Evolutionary conservation across 2,329 filamentous ascomycete species (phyloP).

Genomic region (Metarhizium album): DNA sequence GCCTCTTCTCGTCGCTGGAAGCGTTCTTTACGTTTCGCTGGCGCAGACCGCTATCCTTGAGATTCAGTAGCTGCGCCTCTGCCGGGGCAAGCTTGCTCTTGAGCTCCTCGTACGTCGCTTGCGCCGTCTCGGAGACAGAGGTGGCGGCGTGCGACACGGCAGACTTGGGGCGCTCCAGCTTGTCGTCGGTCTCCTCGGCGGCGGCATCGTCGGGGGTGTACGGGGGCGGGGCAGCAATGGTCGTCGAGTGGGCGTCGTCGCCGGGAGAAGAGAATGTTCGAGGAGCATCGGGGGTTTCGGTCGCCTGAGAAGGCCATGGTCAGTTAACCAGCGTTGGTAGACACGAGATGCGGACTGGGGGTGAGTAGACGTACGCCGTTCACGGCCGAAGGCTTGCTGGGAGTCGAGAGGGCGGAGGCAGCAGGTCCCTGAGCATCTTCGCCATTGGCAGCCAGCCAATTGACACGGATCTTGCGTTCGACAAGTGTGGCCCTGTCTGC

Average conservation of each 20-base stretch:
- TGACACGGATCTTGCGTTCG: slow-evolving; percentile 92
- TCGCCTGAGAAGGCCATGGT: slow-evolving; percentile 16
- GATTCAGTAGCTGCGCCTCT: slow-evolving; percentile 57
- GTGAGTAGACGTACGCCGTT: slow-evolving; percentile 28
- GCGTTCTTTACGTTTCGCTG: slow-evolving; percentile 60
- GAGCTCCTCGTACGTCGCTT: slow-evolving; percentile 45
- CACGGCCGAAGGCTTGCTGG: slow-evolving; percentile 26
- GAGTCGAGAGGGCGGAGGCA: slow-evolving; percentile 23
- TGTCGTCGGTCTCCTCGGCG: slow-evolving; percentile 20
- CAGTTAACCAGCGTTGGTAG: neutral
- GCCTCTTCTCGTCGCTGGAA: slow-evolving; percentile 39
- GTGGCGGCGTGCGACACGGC: slow-evolving; percentile 30
- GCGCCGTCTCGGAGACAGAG: slow-evolving; percentile 33
- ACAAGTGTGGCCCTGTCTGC: slow-evolving; percentile 69
- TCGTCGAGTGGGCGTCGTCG: slow-evolving; percentile 21
- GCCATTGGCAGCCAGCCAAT: slow-evolving; percentile 61
- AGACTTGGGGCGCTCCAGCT: slow-evolving; percentile 17
- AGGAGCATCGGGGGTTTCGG: slow-evolving; percentile 33
- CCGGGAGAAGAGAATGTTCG: slow-evolving; percentile 35
- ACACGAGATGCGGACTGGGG: neutral
- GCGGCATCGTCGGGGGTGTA: slow-evolving; percentile 23
- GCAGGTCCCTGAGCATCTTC: slow-evolving; percentile 15
- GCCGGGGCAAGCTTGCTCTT: slow-evolving; percentile 65
- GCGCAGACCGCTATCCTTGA: slow-evolving; percentile 65
- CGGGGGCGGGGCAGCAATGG: slow-evolving; percentile 21